Percentiles rank a stretch among this genome's conserved stretches.
Conservation (phyloP, 2,329 filamentous ascomycete genomes). For the Massarina eburnea region DNA sequence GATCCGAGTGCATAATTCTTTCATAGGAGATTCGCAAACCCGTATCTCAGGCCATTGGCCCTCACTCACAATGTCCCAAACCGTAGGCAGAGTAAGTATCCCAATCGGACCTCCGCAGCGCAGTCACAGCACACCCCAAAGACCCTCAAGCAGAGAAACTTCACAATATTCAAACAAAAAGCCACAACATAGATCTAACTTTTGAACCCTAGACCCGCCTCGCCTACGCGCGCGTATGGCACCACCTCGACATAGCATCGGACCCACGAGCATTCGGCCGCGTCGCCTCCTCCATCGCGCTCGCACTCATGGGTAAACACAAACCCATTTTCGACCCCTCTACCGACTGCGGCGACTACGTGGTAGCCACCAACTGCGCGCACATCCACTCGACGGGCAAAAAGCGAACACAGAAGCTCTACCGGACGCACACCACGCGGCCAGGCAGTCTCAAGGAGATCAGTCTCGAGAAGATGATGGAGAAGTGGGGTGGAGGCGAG, state of each 20-base stretch:
- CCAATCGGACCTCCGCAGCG: conserved; percentile 23
- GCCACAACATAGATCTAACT: conserved; percentile 7
- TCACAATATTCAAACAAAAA: neutral
- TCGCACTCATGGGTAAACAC: conserved; percentile 95
- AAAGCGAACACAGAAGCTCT: conserved; percentile 91
- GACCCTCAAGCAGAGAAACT: neutral
- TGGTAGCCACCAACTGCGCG: conserved; percentile 88
- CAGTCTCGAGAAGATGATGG: conserved; percentile 93
- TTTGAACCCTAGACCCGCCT: conserved; percentile 72
- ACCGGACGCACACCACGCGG: conserved; percentile 91
- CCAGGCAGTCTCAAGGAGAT: conserved; percentile 85
- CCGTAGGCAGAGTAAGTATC: conserved; percentile 67
- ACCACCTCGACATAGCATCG: conserved; percentile 75
- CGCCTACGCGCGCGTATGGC: conserved; percentile 95
- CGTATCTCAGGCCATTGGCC: conserved; percentile 25
- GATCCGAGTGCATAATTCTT: conserved; percentile 3
- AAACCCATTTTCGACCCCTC: conserved; percentile 98
- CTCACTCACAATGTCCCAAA: conserved; percentile 69
- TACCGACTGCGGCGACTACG: conserved; percentile 98
- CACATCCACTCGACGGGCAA: conserved; percentile 86
- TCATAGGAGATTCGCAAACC: neutral
- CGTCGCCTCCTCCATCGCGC: conserved; percentile 82
- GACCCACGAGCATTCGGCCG: conserved; percentile 79
- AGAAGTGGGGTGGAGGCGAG: conserved; percentile 90
- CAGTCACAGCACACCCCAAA: conserved; percentile 1